Conservation (phyloP, 345 rosid genomes). For the Citrus maxima region DNA sequence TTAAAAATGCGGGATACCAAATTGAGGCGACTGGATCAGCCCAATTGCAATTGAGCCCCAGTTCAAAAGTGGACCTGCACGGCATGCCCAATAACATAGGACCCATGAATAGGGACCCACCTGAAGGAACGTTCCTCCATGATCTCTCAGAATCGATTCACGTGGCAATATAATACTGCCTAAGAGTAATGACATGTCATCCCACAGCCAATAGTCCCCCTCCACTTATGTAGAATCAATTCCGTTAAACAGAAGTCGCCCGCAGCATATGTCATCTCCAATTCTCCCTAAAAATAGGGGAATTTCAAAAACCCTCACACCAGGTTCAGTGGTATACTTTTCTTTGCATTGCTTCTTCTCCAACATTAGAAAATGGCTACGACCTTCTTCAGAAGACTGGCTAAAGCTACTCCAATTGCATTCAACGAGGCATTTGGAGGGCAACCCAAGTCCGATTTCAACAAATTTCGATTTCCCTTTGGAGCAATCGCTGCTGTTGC, state of each 20-base stretch:
- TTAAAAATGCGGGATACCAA: no score
- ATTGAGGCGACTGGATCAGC: no score
- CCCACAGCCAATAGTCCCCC: background rate
- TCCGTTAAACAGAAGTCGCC: background rate
- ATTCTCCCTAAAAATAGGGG: background rate
- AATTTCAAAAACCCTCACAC: background rate
- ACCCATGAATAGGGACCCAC: no score
- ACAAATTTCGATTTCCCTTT: constrained; percentile 47
- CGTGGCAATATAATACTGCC: background rate
- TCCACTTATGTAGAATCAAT: background rate
- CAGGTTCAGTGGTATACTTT: background rate
- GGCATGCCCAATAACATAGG: no score
- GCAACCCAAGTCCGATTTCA: constrained; percentile 35
- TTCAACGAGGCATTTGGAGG: constrained; percentile 38
- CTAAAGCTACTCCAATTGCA: constrained; percentile 40
- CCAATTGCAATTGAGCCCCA: no score
- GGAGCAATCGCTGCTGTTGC: constrained; percentile 78
- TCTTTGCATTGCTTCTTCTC: constrained; percentile 2
- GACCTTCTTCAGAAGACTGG: constrained; percentile 56
- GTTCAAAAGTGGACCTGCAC: no score
- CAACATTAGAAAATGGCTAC: constrained; percentile 40
- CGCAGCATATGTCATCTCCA: background rate
- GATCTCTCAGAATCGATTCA: background rate
- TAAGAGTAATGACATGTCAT: background rate
- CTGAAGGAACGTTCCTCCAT: no score